These are phyloP conservation scores for Athelia sp. DNA, from an alignment of 1,284 basidiomycete genomes.

Conservation along the genomic window DNA sequence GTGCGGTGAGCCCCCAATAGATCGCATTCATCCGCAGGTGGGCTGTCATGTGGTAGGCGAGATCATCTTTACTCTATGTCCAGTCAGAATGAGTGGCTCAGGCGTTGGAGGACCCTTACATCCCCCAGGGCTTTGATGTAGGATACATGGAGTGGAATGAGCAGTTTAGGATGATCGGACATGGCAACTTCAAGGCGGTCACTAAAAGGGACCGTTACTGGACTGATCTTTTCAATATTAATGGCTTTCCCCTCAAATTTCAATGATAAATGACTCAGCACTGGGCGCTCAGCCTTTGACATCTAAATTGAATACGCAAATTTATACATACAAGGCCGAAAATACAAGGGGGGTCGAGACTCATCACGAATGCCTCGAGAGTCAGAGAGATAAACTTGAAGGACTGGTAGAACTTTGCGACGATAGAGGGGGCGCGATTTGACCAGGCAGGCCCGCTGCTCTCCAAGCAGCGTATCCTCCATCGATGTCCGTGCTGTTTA, in stretches of 20 bases:
- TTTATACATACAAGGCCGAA: too few species aligned
- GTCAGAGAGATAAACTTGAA: too few species aligned
- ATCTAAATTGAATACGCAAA: too few species aligned
- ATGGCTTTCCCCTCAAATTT: too few species aligned
- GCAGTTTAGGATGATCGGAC: slow-evolving; percentile 11
- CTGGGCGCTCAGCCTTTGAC: too few species aligned
- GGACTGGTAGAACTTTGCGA: too few species aligned
- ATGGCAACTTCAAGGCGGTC: not conserved
- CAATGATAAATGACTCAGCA: too few species aligned
- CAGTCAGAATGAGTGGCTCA: not conserved
- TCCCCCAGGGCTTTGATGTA: slow-evolving; percentile 75
- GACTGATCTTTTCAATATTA: too few species aligned
- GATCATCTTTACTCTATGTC: slow-evolving; percentile 73
- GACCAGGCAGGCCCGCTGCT: slow-evolving; percentile 51
- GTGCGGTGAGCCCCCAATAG: slow-evolving; percentile 93
- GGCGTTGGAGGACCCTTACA: slow-evolving; percentile 26
- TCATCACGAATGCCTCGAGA: too few species aligned
- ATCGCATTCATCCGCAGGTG: slow-evolving; percentile 95
- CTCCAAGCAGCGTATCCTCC: slow-evolving; percentile 72
- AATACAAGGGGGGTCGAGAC: too few species aligned
- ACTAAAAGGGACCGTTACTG: too few species aligned
- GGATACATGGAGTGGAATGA: slow-evolving; percentile 56
- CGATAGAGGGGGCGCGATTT: not conserved
- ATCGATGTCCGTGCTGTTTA: slow-evolving; percentile 69
- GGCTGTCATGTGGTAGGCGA: slow-evolving; percentile 90